phyloP scores from a whole-genome alignment of 2,329 filamentous ascomycete species.

The Talaromyces sp. region DNA sequence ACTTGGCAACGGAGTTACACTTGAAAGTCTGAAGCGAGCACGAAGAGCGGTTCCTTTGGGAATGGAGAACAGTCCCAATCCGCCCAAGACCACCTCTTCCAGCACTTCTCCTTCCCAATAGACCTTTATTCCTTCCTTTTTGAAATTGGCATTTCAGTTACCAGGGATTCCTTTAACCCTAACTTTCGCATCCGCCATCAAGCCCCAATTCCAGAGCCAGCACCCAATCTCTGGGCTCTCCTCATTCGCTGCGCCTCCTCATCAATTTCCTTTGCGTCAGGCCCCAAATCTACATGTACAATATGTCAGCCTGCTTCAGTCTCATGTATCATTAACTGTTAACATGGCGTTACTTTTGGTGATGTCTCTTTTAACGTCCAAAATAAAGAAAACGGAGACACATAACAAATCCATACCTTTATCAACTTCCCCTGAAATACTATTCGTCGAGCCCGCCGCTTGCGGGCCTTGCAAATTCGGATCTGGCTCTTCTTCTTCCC shows the following conservation, averaged over 20 bases:
- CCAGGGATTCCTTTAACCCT: background rate
- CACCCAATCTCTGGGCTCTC: constrained; percentile 52
- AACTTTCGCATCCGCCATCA: constrained; percentile 22
- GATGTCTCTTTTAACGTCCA: background rate
- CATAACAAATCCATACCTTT: constrained; percentile 30
- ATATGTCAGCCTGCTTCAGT: constrained; percentile 34
- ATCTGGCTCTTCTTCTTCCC: constrained; percentile 48
- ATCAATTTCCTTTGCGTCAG: constrained; percentile 35
- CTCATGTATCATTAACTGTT: constrained; percentile 5
- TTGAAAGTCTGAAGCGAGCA: constrained; percentile 78
- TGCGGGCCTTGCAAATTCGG: constrained; percentile 49
- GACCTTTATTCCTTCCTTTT: constrained; percentile 4
- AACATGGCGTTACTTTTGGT: background rate
- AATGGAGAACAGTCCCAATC: constrained; percentile 23
- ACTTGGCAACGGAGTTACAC: constrained; percentile 71
- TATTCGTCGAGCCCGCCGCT: constrained; percentile 50
- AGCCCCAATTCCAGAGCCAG: constrained; percentile 52
- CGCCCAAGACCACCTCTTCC: constrained; percentile 31
- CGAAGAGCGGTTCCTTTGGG: constrained; percentile 58
- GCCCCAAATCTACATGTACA: constrained; percentile 32
- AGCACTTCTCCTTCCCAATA: constrained; percentile 33
- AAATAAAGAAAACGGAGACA: background rate
- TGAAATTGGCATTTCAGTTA: background rate
- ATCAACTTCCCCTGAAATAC: constrained; percentile 31
- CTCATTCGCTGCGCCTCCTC: constrained; percentile 39